Evolutionary conservation across 805 yeast genomes (phyloP).

Genomic region (Lipomyces mesembrius): DNA sequence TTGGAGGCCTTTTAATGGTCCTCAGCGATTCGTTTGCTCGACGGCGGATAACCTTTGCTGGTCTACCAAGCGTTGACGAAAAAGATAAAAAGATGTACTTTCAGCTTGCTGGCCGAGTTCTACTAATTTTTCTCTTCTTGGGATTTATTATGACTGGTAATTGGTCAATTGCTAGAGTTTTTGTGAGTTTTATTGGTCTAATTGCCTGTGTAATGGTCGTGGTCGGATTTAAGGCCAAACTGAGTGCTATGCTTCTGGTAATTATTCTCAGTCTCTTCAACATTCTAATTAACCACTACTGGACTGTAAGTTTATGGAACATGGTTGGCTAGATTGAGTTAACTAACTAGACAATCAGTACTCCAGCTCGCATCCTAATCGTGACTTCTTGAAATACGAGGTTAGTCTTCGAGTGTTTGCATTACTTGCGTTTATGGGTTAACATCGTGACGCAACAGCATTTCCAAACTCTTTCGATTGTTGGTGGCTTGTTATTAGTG

Average conservation of each 20-base stretch:
- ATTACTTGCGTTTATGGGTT: not conserved
- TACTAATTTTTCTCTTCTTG: conserved; percentile 80
- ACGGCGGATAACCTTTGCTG: conserved; percentile 51
- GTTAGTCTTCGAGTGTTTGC: conserved; percentile 12
- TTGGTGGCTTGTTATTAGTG: conserved; percentile 88
- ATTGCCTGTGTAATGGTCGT: conserved; percentile 75
- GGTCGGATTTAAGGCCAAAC: conserved; percentile 90
- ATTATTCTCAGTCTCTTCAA: conserved; percentile 76
- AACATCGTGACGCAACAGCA: conserved; percentile 48
- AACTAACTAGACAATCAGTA: conserved; percentile 42
- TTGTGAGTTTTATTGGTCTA: conserved; percentile 72
- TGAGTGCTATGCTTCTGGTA: conserved; percentile 73
- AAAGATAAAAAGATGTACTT: conserved; percentile 79
- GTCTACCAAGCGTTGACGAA: conserved; percentile 36
- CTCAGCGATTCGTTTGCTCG: conserved; percentile 84
- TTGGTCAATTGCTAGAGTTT: conserved; percentile 68
- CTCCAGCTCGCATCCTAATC: conserved; percentile 68
- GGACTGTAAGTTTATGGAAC: conserved; percentile 54
- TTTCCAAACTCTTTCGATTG: conserved; percentile 91
- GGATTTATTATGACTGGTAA: conserved; percentile 79
- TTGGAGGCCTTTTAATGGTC: conserved; percentile 89
- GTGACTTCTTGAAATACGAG: conserved; percentile 89
- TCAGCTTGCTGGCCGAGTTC: conserved; percentile 82
- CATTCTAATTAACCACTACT: conserved; percentile 80
- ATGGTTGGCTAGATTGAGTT: not conserved